A percentile compares a stretch with the other conserved stretches of the same genome.
phyloP scores from a whole-genome alignment of 2,329 filamentous ascomycete species.

The Sphaerulina populicola region DNA sequence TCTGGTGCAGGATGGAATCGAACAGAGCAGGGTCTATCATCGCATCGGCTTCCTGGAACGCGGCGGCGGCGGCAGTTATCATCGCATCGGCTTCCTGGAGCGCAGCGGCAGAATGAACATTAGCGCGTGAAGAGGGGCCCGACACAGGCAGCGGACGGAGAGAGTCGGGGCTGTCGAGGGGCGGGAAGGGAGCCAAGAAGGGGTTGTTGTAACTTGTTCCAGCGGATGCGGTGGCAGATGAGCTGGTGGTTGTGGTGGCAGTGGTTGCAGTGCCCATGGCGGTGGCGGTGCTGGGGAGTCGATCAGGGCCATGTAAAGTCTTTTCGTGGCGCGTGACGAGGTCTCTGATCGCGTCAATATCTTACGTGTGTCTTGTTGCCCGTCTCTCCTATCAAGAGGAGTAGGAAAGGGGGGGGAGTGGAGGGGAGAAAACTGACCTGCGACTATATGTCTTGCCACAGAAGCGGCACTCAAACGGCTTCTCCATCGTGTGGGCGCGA shows the following conservation, averaged over 20 bases:
- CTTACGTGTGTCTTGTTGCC: too few species aligned
- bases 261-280: too few species aligned
- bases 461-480: constrained; percentile 10
- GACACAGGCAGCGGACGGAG: too few species aligned
- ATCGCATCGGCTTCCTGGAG: not conserved
- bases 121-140: too few species aligned
- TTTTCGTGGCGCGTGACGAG: constrained; percentile 12
- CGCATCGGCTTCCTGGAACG: not conserved
- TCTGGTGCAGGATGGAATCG: not conserved
- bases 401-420: too few species aligned
- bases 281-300: not conserved
- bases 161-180: too few species aligned
- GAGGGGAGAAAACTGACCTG: not conserved
- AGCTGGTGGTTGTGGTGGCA: too few species aligned
- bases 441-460: constrained; percentile 6
- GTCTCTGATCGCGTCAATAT: constrained; percentile 1
- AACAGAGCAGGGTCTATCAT: not conserved
- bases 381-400: too few species aligned
- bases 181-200: too few species aligned
- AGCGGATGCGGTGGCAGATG: too few species aligned
- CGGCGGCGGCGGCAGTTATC: not conserved
- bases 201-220: too few species aligned
- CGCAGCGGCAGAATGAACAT: too few species aligned
- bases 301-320: constrained; percentile 6
- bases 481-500: constrained; percentile 8